Evolutionary conservation across 192 early-diverging fungal genomes (phyloP).

Genomic region (Backusella liffmaniae): DNA sequence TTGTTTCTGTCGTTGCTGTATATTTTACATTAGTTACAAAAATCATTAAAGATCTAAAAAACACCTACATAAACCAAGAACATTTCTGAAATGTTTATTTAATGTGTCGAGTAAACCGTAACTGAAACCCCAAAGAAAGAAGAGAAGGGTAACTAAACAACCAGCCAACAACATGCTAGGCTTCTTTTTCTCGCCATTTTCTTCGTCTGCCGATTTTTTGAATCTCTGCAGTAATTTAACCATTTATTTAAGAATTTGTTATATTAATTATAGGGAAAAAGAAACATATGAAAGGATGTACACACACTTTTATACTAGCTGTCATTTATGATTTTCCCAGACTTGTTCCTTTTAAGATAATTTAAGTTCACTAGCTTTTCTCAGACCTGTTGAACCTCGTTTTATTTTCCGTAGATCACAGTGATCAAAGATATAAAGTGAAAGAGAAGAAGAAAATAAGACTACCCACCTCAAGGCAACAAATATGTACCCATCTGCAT

Average conservation of each 20-base stretch:
- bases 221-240: conserved; percentile 1
- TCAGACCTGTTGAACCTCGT: not conserved
- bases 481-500: not conserved
- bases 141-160: conserved; percentile 27
- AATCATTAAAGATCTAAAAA: not conserved
- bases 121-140: conserved; percentile 38
- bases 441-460: not conserved
- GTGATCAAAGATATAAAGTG: not conserved
- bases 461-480: not conserved
- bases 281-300: not conserved
- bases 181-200: conserved; percentile 2
- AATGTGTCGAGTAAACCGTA: conserved; percentile 35
- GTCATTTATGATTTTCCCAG: conserved; percentile 6
- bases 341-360: conserved; percentile 1
- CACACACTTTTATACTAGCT: conserved; percentile 7
- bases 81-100: conserved; percentile 35
- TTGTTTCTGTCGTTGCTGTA: conserved; percentile 31
- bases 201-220: not conserved
- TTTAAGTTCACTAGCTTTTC: conserved; percentile 1
- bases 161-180: conserved; percentile 20
- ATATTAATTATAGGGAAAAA: not conserved
- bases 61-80: conserved; percentile 24
- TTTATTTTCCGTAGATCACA: conserved; percentile 5
- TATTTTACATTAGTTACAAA: not conserved
- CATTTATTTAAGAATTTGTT: not conserved